Evolutionary conservation across 805 yeast species (phyloP).

Genomic region (Ogataea paraovalis): DNA sequence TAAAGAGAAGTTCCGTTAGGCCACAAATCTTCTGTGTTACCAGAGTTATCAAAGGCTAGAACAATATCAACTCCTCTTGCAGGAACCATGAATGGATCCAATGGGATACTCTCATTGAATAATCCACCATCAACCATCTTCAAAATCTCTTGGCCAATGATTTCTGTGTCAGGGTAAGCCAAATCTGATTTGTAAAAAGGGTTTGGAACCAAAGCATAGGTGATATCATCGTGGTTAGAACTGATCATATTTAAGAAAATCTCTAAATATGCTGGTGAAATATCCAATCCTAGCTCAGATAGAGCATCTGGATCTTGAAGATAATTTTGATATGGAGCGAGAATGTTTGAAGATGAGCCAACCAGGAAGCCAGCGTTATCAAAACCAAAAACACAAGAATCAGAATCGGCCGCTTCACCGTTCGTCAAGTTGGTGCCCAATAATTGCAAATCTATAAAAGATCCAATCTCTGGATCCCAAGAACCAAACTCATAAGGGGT

Average conservation of each 20-base stretch:
- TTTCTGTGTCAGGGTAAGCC: slow-evolving; percentile 29
- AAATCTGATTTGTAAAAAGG: slow-evolving; percentile 36
- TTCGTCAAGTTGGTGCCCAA: slow-evolving; percentile 58
- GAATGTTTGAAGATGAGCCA: slow-evolving; percentile 74
- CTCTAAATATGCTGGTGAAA: slow-evolving; percentile 13
- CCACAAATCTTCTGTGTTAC: slow-evolving; percentile 55
- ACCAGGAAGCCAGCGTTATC: slow-evolving; percentile 76
- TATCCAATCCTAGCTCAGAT: slow-evolving; percentile 15
- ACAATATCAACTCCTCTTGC: slow-evolving; percentile 57
- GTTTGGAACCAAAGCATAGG: slow-evolving; percentile 41
- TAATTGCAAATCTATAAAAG: slow-evolving; percentile 61
- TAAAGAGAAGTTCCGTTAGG: slow-evolving; percentile 61
- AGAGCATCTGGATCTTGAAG: slow-evolving; percentile 11
- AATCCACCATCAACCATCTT: slow-evolving; percentile 32
- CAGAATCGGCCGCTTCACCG: slow-evolving; percentile 45
- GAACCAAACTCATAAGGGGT: slow-evolving; percentile 76
- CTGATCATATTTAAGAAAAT: slow-evolving; percentile 34
- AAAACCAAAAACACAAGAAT: slow-evolving; percentile 56
- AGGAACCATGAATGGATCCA: slow-evolving; percentile 58
- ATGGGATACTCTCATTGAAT: slow-evolving; percentile 53
- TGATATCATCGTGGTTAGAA: slow-evolving; percentile 40
- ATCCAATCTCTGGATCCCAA: slow-evolving; percentile 68
- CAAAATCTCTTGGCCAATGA: slow-evolving; percentile 14
- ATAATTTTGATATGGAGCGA: slow-evolving; percentile 28
- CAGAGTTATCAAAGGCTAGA: slow-evolving; percentile 60